phyloP scores from a whole-genome alignment of 768 basidiomycete genomes.

The Gelatoporia subvermispora region DNA sequence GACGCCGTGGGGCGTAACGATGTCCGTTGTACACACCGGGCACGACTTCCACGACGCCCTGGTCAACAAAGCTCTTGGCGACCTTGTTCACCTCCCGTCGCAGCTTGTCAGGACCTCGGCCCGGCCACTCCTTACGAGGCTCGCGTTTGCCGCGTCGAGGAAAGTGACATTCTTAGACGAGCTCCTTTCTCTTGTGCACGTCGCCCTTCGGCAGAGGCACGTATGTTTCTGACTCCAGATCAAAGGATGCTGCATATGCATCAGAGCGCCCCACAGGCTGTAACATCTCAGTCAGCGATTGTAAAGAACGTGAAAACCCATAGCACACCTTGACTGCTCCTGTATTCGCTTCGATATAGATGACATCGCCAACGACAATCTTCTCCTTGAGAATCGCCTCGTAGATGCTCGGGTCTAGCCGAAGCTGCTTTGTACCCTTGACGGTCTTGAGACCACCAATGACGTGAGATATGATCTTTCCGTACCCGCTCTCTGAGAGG shows the following conservation, averaged over 20 bases:
- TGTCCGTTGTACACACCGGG: slow-evolving; percentile 92
- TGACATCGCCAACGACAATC: slow-evolving; percentile 93
- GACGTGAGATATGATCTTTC: slow-evolving; percentile 97
- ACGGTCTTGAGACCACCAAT: slow-evolving; percentile 91
- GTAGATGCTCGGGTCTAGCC: slow-evolving; percentile 92
- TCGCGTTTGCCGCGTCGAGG: slow-evolving; percentile 93
- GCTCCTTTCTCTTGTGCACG: slow-evolving; percentile 92
- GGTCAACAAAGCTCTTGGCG: slow-evolving; percentile 95
- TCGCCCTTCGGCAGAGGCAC: slow-evolving; percentile 96
- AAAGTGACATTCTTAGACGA: slow-evolving; percentile 94
- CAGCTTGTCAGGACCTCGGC: slow-evolving; percentile 96
- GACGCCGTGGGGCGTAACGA: slow-evolving; percentile 88
- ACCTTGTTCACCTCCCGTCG: slow-evolving; percentile 95
- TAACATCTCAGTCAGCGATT: too few relatives aligned
- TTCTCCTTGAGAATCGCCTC: slow-evolving; percentile 97
- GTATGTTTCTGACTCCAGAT: slow-evolving; percentile 97
- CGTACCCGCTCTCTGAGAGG: slow-evolving; percentile 95
- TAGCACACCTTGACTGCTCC: slow-evolving; percentile 98
- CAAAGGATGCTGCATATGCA: slow-evolving; percentile 95
- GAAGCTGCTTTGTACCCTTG: slow-evolving; percentile 83
- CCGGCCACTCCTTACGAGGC: slow-evolving; percentile 83
- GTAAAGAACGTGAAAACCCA: too few relatives aligned
- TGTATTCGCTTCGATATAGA: slow-evolving; percentile 90
- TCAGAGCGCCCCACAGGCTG: slow-evolving; percentile 96
- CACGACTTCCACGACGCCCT: slow-evolving; percentile 95